A percentile compares a stretch with the other conserved stretches of the same genome.
phyloP scores from a whole-genome alignment of 495 filamentous ascomycete species.

The Hypoxylon rickii region DNA sequence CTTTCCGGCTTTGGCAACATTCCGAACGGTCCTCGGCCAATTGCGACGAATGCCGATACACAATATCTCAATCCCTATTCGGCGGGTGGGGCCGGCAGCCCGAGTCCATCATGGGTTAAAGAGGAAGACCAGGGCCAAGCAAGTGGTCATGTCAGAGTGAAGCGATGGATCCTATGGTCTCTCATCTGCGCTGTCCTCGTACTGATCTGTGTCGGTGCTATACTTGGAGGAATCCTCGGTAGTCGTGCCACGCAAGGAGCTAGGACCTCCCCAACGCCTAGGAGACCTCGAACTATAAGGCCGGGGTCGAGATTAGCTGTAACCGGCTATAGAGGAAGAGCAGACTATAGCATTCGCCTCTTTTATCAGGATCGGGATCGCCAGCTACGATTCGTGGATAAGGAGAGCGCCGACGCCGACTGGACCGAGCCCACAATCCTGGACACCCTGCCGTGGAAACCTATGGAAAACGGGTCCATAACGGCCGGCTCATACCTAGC shows the following conservation, averaged over 20 bases:
- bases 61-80: conserved; percentile 6
- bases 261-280: neutral
- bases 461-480: conserved; percentile 15
- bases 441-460: conserved; percentile 19
- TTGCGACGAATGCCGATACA: conserved; percentile 9
- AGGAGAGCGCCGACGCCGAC: conserved; percentile 10
- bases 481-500: conserved; percentile 18
- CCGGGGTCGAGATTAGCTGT: conserved; percentile 17
- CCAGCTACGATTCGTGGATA: conserved; percentile 20
- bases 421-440: conserved; percentile 13
- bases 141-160: conserved; percentile 5
- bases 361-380: conserved; percentile 22
- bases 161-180: conserved; percentile 18
- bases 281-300: conserved; percentile 3
- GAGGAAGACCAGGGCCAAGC: neutral
- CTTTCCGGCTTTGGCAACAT: conserved; percentile 11
- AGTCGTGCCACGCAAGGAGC: neutral
- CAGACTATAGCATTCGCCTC: conserved; percentile 24
- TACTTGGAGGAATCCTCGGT: conserved; percentile 13
- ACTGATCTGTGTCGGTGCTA: conserved; percentile 1
- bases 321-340: conserved; percentile 17
- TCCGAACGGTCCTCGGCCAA: neutral
- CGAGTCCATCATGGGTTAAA: conserved; percentile 13
- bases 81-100: neutral
- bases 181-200: conserved; percentile 2